Conservation (phyloP, 164 flowering plant genomes). For the Sedum album region DNA sequence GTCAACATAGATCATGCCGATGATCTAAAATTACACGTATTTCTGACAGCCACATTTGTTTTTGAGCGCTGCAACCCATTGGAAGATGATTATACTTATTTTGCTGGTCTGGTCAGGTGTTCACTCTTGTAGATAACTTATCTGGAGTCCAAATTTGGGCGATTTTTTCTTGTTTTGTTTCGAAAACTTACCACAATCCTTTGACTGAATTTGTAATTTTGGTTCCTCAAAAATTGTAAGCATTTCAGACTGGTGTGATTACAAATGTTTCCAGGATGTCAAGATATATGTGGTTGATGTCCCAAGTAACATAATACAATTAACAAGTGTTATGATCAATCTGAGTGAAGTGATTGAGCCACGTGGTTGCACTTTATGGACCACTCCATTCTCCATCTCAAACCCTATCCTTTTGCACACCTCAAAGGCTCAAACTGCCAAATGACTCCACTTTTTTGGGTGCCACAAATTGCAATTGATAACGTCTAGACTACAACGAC, state of each 20-base stretch:
- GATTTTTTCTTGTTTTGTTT: background rate
- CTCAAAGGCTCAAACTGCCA: too few species aligned
- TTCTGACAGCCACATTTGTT: constrained; percentile 3
- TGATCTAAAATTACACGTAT: background rate
- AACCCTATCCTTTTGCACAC: too few species aligned
- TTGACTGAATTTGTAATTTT: background rate
- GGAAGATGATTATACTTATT: background rate
- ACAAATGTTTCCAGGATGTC: too few species aligned
- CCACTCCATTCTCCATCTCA: too few species aligned
- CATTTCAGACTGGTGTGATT: background rate
- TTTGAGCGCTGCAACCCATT: background rate
- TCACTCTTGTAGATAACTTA: constrained; percentile 1
- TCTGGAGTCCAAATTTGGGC: background rate
- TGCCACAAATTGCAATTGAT: too few species aligned
- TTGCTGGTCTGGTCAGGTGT: background rate
- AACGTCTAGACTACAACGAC: too few species aligned
- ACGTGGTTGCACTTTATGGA: too few species aligned
- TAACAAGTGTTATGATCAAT: too few species aligned
- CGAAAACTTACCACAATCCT: background rate
- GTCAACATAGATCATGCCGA: background rate
- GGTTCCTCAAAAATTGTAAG: background rate
- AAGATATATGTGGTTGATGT: too few species aligned
- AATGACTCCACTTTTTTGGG: too few species aligned
- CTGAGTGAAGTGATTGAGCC: too few species aligned
- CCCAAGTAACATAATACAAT: too few species aligned